Evolutionary conservation across 2,329 filamentous ascomycete species (phyloP), one percentile per base, ranked within the genome.

Genomic region (Fusarium mangiferae): DNA sequence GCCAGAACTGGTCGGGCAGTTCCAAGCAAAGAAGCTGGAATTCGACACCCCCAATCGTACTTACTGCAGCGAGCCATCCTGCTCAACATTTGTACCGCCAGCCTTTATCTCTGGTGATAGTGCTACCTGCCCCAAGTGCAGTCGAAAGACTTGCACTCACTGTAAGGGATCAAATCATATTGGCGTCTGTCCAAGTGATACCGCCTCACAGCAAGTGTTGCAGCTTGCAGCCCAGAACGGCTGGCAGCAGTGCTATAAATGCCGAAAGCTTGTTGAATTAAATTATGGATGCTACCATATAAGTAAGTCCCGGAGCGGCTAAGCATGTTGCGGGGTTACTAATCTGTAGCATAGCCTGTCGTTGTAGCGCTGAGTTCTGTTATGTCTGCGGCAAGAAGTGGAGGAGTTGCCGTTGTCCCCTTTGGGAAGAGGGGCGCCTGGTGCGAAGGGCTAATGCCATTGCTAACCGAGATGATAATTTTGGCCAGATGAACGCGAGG

Each of bases 251-350:
- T 91, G 89, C 61, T 78, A 73, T 7, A 51, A 64, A 0, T 91
- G 89, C 69, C 68, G 68, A 1, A 68, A 79, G 0, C 26, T 90
- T 18, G 83, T 91, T 0, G 88, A 90, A 76, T 78, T 89, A 0
- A 52, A 78, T 0, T 17, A 51, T 1, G 89, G 89, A 1, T 91
- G 89, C 61, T 83, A 87, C 54, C 89, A 91, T 61, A 90, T 91
- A 7, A 88, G 89, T 90, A 70, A 75, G 33, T 33, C 30, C 12
- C 11, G 30, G 11, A 12, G 30, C 12, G 30, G 30, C 30, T 30
- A 30, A 30, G 30, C 30, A 12, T 30, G 30, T 30, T 30, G 11
- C 4, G 12, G 12, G 30, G 30, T 5, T 13, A 30, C 30, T 30
- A 30, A 30, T 30, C 30, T 30, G 30, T 12, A 30, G 30, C 11